These are phyloP conservation scores for Mytilinidion resinicola DNA, from an alignment of 495 filamentous ascomycete species.

Conservation along the genomic window DNA sequence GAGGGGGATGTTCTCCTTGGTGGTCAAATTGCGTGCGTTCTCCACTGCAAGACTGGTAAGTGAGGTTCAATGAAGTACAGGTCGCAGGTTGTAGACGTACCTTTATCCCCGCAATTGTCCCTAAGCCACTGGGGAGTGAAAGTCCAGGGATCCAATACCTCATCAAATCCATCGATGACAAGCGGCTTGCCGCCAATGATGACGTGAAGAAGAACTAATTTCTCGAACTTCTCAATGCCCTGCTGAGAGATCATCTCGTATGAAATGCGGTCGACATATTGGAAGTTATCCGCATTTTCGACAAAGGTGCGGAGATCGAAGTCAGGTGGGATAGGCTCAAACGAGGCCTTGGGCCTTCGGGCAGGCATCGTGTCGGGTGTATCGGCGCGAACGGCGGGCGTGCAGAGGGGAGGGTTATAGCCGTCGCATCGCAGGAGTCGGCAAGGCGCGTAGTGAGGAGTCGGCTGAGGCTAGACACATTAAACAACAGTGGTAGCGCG, in stretches of 20 bases:
- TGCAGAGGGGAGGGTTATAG: neutral
- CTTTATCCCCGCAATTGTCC: conserved; percentile 63
- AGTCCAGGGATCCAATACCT: conserved; percentile 58
- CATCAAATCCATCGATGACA: conserved; percentile 78
- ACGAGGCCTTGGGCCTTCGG: conserved; percentile 58
- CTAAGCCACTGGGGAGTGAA: conserved; percentile 78
- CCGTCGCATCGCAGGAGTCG: neutral
- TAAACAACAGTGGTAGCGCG: too few relatives aligned
- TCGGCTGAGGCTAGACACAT: too few relatives aligned
- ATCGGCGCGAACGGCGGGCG: neutral
- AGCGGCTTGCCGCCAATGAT: conserved; percentile 78
- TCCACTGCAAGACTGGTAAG: conserved; percentile 41
- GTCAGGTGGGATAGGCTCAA: conserved; percentile 78
- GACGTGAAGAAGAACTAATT: conserved; percentile 69
- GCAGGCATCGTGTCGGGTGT: conserved; percentile 54
- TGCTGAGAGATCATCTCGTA: conserved; percentile 66
- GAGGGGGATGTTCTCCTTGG: conserved; percentile 63
- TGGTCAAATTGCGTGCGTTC: conserved; percentile 67
- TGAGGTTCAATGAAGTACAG: neutral
- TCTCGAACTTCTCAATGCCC: conserved; percentile 69
- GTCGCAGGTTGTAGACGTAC: conserved; percentile 45
- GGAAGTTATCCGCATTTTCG: conserved; percentile 71
- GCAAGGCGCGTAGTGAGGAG: too few relatives aligned
- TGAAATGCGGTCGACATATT: conserved; percentile 68
- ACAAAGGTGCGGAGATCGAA: conserved; percentile 70